These are phyloP conservation scores for Kurtzmaniella fragi DNA, from an alignment of 805 yeast genomes.

Conservation along the genomic window DNA sequence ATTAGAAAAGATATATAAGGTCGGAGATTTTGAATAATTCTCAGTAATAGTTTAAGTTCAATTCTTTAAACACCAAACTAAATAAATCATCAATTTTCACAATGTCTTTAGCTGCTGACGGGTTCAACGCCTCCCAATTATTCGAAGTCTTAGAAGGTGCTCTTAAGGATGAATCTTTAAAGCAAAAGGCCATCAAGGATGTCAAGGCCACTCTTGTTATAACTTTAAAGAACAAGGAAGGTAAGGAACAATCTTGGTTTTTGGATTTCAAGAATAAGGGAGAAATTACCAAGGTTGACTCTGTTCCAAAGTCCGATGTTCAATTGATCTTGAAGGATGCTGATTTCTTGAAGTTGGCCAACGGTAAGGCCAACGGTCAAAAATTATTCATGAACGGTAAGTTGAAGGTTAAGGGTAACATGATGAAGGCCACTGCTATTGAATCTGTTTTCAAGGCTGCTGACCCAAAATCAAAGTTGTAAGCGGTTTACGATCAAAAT, in stretches of 20 bases:
- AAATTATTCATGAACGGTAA: slow-evolving; percentile 79
- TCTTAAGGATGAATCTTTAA: slow-evolving; percentile 28
- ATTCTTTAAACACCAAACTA: too few species aligned
- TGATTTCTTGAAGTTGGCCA: slow-evolving; percentile 65
- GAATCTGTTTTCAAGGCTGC: slow-evolving; percentile 59
- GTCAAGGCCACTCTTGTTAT: slow-evolving; percentile 63
- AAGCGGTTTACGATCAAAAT: slow-evolving; percentile 7
- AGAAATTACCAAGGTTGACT: slow-evolving; percentile 32
- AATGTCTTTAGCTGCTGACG: slow-evolving; percentile 28
- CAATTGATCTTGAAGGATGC: slow-evolving; percentile 60
- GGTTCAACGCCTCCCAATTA: slow-evolving; percentile 40
- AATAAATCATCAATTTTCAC: too few species aligned
- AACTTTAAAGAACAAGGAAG: slow-evolving; percentile 59
- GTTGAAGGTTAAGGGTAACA: slow-evolving; percentile 83
- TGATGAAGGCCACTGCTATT: slow-evolving; percentile 81
- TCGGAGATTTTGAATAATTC: too few species aligned
- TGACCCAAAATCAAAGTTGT: slow-evolving; percentile 42
- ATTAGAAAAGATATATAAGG: too few species aligned
- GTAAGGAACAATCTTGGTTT: slow-evolving; percentile 57
- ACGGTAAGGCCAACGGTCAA: slow-evolving; percentile 81
- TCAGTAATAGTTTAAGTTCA: too few species aligned
- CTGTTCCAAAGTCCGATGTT: slow-evolving; percentile 55
- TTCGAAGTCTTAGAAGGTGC: slow-evolving; percentile 36
- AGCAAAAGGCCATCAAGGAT: slow-evolving; percentile 36
- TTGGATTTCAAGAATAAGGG: slow-evolving; percentile 66